Base-by-base conservation (phyloP, 2,329 filamentous ascomycete species). In the Phyllosticta paracitricarpa region DNA sequence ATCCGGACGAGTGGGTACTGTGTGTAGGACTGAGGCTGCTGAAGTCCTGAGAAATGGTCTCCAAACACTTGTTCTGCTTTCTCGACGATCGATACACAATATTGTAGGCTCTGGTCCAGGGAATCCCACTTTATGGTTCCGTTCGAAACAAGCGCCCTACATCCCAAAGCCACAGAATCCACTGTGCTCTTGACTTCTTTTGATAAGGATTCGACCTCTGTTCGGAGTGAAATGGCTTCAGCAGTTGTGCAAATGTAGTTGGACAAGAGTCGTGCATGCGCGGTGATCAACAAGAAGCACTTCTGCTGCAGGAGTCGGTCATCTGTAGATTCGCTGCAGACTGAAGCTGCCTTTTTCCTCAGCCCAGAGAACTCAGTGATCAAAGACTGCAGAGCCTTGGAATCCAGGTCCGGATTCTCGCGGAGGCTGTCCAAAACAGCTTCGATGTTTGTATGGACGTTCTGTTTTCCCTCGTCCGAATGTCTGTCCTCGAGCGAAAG, bases 1-100 rank as follows among this genome's bases (percentile, higher is more conserved):
- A 90, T 82, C 66, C 86, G 89, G 64, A 87, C 80, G 61, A 83
- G 78, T 30, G 66, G 68, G 6, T 64, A 66, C 25, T 66, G 65
- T 9, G 68, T 59, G 19, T 68, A 59, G 7, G 19, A 62, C 61
- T 48, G 65, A 61, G 5, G 58, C 22, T 24, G 58, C 51, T 17
- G 61, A 30, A 28, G 62, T 48, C 8, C 61, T 12, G 54, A 51
- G 12, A 48, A 58, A 9, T 62, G 61, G 2, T 61, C 54, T 8
- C 62, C 61, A 5, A 52, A 55, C 51, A 66, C 64, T 53, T 67
- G 62, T 8, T 70, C 68, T 24, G 73, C 63, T 54, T 69, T 65
- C 6, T 61, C 63, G 24, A 73, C 58, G 19, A 74, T 66, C 19
- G 66, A 66, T 58, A 63, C 62, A 60, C 70, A 71, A 53, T 74